Evolutionary conservation across 306 rosid genomes (phyloP).

Genomic region (Castanea crenata): DNA sequence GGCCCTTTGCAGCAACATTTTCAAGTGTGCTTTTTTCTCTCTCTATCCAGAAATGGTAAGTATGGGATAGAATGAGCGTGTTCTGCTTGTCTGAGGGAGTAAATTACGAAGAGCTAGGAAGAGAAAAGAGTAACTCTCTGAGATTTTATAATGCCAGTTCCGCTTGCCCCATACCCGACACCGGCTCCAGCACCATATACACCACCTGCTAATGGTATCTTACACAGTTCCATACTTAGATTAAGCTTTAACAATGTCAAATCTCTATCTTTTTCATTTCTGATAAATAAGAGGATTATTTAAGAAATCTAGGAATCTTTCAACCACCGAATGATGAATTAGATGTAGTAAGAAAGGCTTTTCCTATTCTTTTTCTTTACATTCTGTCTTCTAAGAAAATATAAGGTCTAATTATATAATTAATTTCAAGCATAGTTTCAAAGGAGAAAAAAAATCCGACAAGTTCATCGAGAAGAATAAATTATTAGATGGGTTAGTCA

Average conservation of each 20-base stretch:
- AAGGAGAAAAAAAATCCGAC: background rate
- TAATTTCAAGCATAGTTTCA: background rate
- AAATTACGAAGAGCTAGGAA: slow-evolving; percentile 36
- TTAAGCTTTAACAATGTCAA: slow-evolving; percentile 20
- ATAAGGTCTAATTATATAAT: background rate
- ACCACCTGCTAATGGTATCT: slow-evolving; percentile 77
- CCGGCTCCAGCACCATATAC: slow-evolving; percentile 64
- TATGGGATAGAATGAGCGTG: slow-evolving; percentile 37
- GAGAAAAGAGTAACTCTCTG: slow-evolving; percentile 26
- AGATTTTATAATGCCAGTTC: slow-evolving; percentile 90
- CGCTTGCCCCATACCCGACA: slow-evolving; percentile 96
- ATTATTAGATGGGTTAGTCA: background rate
- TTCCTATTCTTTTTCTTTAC: background rate
- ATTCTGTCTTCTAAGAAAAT: background rate
- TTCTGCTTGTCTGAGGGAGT: slow-evolving; percentile 24
- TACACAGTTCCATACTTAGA: slow-evolving; percentile 2
- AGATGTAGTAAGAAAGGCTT: slow-evolving; percentile 15
- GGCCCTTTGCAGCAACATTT: slow-evolving; percentile 16
- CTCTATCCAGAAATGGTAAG: slow-evolving; percentile 40
- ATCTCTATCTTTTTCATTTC: slow-evolving; percentile 22
- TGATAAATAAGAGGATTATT: background rate
- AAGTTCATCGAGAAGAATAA: background rate
- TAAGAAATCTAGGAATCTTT: slow-evolving; percentile 21
- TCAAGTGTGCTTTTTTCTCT: slow-evolving; percentile 13
- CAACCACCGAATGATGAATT: slow-evolving; percentile 9